These are phyloP conservation scores for Paraleonurus japonicus DNA, from an alignment of 257 asterid genomes.

Conservation along the genomic window DNA sequence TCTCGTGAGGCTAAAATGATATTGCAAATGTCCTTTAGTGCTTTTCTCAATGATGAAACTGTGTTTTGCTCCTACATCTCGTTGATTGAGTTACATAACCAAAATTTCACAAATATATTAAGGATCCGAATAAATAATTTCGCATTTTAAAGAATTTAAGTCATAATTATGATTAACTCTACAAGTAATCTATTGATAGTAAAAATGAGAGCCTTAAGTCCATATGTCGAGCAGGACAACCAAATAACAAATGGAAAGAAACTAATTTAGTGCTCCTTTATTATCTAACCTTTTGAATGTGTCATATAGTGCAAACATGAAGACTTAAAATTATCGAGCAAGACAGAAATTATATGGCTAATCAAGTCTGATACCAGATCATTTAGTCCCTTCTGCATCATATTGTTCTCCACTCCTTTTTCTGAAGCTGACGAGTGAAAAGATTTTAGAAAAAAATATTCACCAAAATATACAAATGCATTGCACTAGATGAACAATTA, in stretches of 20 bases:
- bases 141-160: slow-evolving; percentile 5
- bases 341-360: not conserved
- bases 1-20: no score
- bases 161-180: not conserved
- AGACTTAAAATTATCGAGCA: slow-evolving; percentile 12
- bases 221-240: slow-evolving; percentile 6
- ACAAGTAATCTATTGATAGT: not conserved
- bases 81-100: not conserved
- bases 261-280: not conserved
- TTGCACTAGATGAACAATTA: not conserved
- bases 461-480: slow-evolving; percentile 12
- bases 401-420: slow-evolving; percentile 56
- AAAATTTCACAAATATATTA: not conserved
- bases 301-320: not conserved
- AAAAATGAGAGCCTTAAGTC: not conserved
- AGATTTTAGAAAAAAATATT: not conserved
- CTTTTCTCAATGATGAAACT: slow-evolving; percentile 82
- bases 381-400: slow-evolving; percentile 70
- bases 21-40: slow-evolving; percentile 95
- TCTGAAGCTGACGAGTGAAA: slow-evolving; percentile 57
- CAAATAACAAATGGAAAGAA: not conserved
- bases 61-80: slow-evolving; percentile 86
- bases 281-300: not conserved
- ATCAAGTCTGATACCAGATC: slow-evolving; percentile 66
- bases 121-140: not conserved